A percentile compares a stretch with the other conserved stretches of the same genome.
These are phyloP conservation scores for Ilex asprella DNA, from an alignment of 257 asterid genomes.

Conservation along the genomic window DNA sequence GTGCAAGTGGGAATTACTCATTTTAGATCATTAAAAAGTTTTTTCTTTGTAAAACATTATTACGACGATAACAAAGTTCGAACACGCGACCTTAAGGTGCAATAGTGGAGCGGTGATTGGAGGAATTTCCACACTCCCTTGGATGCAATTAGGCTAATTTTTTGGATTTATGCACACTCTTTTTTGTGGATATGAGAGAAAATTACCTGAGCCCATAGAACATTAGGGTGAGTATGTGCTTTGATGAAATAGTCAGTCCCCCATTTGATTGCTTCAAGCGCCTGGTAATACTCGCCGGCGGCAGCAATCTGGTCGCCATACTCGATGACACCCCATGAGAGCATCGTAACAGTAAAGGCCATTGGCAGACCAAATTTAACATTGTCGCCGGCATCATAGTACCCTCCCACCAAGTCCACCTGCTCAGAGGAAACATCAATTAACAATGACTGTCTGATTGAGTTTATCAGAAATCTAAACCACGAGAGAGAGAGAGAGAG, in stretches of 20 bases:
- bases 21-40: too few species aligned
- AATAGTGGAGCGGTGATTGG: too few species aligned
- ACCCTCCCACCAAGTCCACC: slow-evolving; percentile 96
- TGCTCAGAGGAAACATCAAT: slow-evolving; percentile 1
- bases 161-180: too few species aligned
- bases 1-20: too few species aligned
- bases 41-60: too few species aligned
- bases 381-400: slow-evolving; percentile 87
- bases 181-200: neutral
- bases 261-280: slow-evolving; percentile 87
- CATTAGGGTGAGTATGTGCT: slow-evolving; percentile 73
- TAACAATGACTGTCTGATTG: neutral
- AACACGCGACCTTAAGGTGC: too few species aligned
- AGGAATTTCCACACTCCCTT: too few species aligned
- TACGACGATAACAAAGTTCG: too few species aligned
- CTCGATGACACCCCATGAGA: slow-evolving; percentile 68
- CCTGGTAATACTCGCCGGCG: slow-evolving; percentile 58
- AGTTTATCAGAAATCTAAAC: neutral
- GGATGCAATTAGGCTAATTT: too few species aligned
- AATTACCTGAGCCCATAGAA: slow-evolving; percentile 83
- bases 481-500: neutral
- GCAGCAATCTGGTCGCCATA: slow-evolving; percentile 43
- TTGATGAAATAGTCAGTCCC: slow-evolving; percentile 91
- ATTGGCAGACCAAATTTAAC: slow-evolving; percentile 87
- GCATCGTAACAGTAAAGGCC: slow-evolving; percentile 78